Evolutionary conservation across 2,329 filamentous ascomycete genomes (phyloP).

Genomic region (Alternaria brassicicola): DNA sequence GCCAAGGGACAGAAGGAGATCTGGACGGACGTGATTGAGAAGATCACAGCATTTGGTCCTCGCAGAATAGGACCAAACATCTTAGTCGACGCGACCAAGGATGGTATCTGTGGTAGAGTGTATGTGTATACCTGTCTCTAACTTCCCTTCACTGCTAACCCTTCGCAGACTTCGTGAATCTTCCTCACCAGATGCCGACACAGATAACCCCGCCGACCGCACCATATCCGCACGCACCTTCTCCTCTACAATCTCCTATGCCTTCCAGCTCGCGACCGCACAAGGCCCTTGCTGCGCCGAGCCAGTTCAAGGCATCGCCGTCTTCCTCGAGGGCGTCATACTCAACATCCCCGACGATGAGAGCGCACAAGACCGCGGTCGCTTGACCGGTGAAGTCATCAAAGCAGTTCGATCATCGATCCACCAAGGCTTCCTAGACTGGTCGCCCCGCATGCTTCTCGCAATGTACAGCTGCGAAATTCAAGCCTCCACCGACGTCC

Average conservation of each 20-base stretch:
- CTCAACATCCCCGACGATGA: slow-evolving; percentile 61
- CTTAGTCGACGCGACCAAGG: slow-evolving; percentile 79
- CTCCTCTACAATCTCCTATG: slow-evolving; percentile 88
- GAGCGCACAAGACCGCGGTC: slow-evolving; percentile 69
- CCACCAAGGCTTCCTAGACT: slow-evolving; percentile 86
- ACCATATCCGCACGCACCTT: slow-evolving; percentile 69
- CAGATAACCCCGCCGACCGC: slow-evolving; percentile 18
- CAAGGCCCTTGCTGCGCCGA: slow-evolving; percentile 93
- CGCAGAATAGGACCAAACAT: slow-evolving; percentile 85
- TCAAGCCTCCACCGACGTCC: slow-evolving; percentile 92
- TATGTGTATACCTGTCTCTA: slow-evolving; percentile 55
- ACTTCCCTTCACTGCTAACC: slow-evolving; percentile 11
- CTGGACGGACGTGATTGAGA: slow-evolving; percentile 78
- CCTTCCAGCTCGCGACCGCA: slow-evolving; percentile 88
- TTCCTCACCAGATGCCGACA: slow-evolving; percentile 46
- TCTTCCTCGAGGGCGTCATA: slow-evolving; percentile 81
- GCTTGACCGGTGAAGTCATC: slow-evolving; percentile 91
- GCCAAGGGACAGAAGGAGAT: slow-evolving; percentile 75
- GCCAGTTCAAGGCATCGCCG: slow-evolving; percentile 89
- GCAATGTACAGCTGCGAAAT: slow-evolving; percentile 99
- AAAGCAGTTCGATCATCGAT: slow-evolving; percentile 86
- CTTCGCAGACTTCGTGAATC: slow-evolving; percentile 35
- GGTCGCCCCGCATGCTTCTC: slow-evolving; percentile 91
- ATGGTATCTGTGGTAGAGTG: slow-evolving; percentile 73
- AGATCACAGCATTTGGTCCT: slow-evolving; percentile 90